These are phyloP conservation scores for Globisporangium ultimum DNA, from an alignment of 352 stramenopile species.

Conservation along the genomic window DNA sequence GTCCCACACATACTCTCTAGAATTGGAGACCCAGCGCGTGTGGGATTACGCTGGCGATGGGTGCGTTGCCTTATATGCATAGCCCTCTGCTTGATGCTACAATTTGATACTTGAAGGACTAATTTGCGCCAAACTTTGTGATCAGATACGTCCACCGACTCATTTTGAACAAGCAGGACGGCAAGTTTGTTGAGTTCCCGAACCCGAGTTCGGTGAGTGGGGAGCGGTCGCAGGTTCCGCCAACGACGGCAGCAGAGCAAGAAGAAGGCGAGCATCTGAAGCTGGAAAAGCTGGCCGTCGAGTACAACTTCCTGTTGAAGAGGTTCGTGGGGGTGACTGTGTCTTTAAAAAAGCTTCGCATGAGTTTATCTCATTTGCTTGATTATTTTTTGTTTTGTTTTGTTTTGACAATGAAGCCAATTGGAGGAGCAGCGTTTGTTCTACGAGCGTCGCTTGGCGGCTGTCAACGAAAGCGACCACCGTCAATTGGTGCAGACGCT, in stretches of 20 bases:
- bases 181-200: slow-evolving; percentile 95
- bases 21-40: slow-evolving; percentile 94
- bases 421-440: slow-evolving; percentile 94
- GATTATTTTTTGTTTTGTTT: background rate
- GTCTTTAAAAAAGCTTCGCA: too few relatives aligned
- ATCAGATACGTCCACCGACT: slow-evolving; percentile 75
- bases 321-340: slow-evolving; percentile 34
- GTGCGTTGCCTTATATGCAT: slow-evolving; percentile 26
- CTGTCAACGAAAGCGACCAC: slow-evolving; percentile 52
- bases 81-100: too few relatives aligned
- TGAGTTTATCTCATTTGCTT: background rate
- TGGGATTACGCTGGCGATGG: slow-evolving; percentile 95
- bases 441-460: slow-evolving; percentile 85
- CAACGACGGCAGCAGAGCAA: slow-evolving; percentile 70
- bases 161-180: slow-evolving; percentile 89
- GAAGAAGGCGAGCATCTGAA: slow-evolving; percentile 93
- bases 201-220: slow-evolving; percentile 76
- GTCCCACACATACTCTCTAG: slow-evolving; percentile 93
- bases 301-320: slow-evolving; percentile 97
- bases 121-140: background rate
- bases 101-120: too few relatives aligned
- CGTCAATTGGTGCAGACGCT: slow-evolving; percentile 49
- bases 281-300: slow-evolving; percentile 92
- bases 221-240: slow-evolving; percentile 67
- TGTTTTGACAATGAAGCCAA: slow-evolving; percentile 54